These are phyloP conservation scores for Ogataea pini DNA, from an alignment of 805 yeast species.

Conservation along the genomic window DNA sequence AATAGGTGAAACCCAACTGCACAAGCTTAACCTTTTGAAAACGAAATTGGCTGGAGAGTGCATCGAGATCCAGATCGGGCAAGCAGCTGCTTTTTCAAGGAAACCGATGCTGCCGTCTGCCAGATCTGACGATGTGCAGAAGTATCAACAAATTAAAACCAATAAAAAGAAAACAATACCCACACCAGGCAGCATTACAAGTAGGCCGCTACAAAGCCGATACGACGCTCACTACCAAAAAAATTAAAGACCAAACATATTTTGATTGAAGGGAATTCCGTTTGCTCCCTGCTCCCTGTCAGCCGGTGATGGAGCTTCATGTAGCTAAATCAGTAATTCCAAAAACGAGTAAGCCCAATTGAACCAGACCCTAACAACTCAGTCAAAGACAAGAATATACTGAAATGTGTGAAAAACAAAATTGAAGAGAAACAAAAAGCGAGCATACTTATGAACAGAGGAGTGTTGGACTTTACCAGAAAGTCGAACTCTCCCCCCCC, in stretches of 20 bases:
- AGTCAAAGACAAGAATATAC: not conserved
- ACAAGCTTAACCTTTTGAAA: not conserved
- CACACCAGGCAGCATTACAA: not conserved
- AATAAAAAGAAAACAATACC: not conserved
- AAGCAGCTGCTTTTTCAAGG: not conserved
- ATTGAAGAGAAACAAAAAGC: not conserved
- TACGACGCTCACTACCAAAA: too few relatives aligned
- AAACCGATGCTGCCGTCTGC: not conserved
- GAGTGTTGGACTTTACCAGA: not conserved
- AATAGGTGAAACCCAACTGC: not conserved
- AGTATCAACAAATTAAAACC: too few relatives aligned
- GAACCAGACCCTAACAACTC: not conserved
- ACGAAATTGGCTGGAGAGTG: not conserved
- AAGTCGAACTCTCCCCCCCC: not conserved
- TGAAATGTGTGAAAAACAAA: too few relatives aligned
- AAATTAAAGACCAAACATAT: not conserved
- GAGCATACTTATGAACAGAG: not conserved
- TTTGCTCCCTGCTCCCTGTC: not conserved
- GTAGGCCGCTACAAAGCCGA: too few relatives aligned
- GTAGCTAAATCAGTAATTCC: slow-evolving; percentile 1
- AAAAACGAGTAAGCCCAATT: not conserved
- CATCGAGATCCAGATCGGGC: not conserved
- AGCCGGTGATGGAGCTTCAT: slow-evolving; percentile 1
- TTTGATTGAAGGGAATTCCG: not conserved
- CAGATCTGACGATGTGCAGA: slow-evolving; percentile 1